phyloP scores from a whole-genome alignment of 2,329 filamentous ascomycete genomes.

The Orbilia brochopaga region DNA sequence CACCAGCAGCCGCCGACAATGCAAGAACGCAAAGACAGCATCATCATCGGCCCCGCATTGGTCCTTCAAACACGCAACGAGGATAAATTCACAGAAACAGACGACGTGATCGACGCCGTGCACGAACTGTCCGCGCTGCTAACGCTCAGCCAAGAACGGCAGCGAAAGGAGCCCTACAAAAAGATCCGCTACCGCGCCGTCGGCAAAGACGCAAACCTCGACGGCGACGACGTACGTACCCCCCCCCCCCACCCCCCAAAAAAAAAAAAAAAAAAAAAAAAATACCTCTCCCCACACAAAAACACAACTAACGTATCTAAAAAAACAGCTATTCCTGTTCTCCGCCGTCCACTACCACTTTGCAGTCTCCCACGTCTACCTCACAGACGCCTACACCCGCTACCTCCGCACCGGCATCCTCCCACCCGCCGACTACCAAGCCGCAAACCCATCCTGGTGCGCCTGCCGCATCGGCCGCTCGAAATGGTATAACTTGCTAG shows the following conservation, averaged over 20 bases:
- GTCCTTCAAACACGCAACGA: constrained; percentile 45
- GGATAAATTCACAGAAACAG: constrained; percentile 36
- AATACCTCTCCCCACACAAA: not conserved
- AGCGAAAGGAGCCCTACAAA: constrained; percentile 19
- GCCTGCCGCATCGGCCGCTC: constrained; percentile 52
- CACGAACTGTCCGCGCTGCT: constrained; percentile 39
- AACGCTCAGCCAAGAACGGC: constrained; percentile 31
- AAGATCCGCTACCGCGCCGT: constrained; percentile 27
- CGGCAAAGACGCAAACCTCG: constrained; percentile 19
- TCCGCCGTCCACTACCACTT: constrained; percentile 54
- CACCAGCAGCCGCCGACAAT: constrained; percentile 40
- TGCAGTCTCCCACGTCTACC: constrained; percentile 52
- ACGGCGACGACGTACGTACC: constrained; percentile 39
- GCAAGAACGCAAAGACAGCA: constrained; percentile 38
- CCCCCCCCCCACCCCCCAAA: not conserved
- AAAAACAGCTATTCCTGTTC: constrained; percentile 53
- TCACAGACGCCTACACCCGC: constrained; percentile 53
- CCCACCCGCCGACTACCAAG: constrained; percentile 27
- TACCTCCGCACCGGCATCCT: constrained; percentile 54
- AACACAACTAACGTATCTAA: constrained; percentile 10
- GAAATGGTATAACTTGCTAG: constrained; percentile 53
- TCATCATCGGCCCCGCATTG: constrained; percentile 36
- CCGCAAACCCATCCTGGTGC: constrained; percentile 47
- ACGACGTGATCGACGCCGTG: constrained; percentile 36
- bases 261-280: not conserved